Base-by-base conservation (phyloP, 495 filamentous ascomycete genomes). In the Recurvomyces mirabilis region DNA sequence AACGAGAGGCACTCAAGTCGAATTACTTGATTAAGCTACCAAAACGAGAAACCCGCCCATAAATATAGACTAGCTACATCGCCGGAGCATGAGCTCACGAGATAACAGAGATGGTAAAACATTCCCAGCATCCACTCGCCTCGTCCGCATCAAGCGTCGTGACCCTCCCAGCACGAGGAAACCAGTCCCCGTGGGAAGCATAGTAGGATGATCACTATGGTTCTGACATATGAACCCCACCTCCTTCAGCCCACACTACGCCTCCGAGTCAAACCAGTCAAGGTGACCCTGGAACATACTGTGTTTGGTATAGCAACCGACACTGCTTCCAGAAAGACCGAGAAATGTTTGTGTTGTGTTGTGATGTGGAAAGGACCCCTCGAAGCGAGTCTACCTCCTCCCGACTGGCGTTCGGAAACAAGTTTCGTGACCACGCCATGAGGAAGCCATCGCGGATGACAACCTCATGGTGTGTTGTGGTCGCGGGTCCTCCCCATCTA, bases 371-470 rank as follows among this genome's bases (percentile, higher is more conserved):
- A 40, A 25, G 13, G 28, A 40, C 37, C 44, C 30, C 44, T 40
- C 39, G 32, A 39, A 51, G 41, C 47, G 18, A 45, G 47, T 51
- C 47, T 51, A 51, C 47, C 47, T 51, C 47, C 47, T 51, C 38
- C 49, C 49, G 49, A 7, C 49, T 43, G 37, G 49, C 49, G 43
- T n/a, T 46, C 17, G 49, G 49, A 52, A 52, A 46, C 47, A 38
- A 29, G 41, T 43, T 41, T 41, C 35, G 35, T n/a, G 13, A 13
- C 22, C 26, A n/a, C 23, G n/a, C n/a, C n/a, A 18, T 39, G 20
- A n/a, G 3, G 5, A n/a, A 19, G 7, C 25, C 41, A 51, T 51
- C 41, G 18, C 48, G 25, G 48, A 51, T 51, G 48, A n/a, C n/a
- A n/a, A 7, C 5, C 10, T 10, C 19, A 18, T 21, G 7, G 10